phyloP scores from a whole-genome alignment of 176 grass and related monocot species.

The Tillandsia fasciculata region DNA sequence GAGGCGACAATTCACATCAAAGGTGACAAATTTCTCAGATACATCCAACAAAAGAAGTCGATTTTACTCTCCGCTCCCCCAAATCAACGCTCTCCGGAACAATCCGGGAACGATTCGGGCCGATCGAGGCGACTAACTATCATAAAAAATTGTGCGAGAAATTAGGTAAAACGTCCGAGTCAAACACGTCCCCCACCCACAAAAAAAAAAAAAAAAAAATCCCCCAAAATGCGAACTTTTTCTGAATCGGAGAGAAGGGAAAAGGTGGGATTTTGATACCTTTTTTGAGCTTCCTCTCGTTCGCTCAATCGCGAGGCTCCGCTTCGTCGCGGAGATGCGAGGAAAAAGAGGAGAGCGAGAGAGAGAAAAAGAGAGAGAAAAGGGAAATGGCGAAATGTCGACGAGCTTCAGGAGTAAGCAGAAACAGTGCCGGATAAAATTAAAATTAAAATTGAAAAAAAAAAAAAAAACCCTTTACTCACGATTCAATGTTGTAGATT shows the following conservation, averaged over 20 bases:
- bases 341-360: not conserved
- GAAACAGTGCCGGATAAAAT: too few relatives aligned
- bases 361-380: not conserved
- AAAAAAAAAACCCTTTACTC: too few relatives aligned
- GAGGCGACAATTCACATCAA: slow-evolving; percentile 1
- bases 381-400: too few relatives aligned
- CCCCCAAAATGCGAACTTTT: not conserved
- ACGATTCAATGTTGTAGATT: too few relatives aligned
- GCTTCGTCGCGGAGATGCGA: not conserved
- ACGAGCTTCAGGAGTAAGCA: too few relatives aligned
- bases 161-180: not conserved
- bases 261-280: not conserved
- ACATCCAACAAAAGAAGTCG: not conserved
- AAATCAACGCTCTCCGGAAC: not conserved
- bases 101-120: slow-evolving; percentile 1
- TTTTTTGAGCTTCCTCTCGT: not conserved
- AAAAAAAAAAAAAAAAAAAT: not conserved
- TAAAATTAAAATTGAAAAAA: too few relatives aligned
- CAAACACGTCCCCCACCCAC: not conserved
- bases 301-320: slow-evolving; percentile 3
- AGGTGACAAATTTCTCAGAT: not conserved
- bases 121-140: not conserved
- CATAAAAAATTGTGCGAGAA: not conserved
- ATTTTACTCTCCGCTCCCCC: not conserved
- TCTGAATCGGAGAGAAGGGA: not conserved